These are phyloP conservation scores for Neonectria coccinea DNA, from an alignment of 2,329 filamentous ascomycete genomes.

Conservation along the genomic window DNA sequence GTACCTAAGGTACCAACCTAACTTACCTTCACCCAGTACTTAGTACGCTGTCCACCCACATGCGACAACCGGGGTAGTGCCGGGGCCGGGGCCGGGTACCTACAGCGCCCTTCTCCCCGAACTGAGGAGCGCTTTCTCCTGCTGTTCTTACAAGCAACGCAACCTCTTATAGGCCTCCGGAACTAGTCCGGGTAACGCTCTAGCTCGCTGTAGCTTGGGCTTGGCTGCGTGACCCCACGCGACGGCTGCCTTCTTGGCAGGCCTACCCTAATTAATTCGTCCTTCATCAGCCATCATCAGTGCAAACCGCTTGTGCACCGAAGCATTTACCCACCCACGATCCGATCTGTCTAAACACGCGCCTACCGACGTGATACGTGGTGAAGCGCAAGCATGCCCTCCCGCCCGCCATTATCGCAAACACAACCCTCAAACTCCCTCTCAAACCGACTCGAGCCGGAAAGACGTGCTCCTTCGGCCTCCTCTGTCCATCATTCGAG, in stretches of 20 bases:
- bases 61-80: slow-evolving; percentile 38
- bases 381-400: background rate
- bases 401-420: background rate
- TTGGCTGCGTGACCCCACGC: slow-evolving; percentile 35
- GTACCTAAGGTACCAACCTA: no score
- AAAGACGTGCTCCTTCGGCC: slow-evolving; percentile 14
- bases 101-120: slow-evolving; percentile 29
- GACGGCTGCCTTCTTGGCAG: slow-evolving; percentile 17
- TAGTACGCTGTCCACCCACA: slow-evolving; percentile 33
- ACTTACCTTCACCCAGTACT: background rate
- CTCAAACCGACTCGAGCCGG: slow-evolving; percentile 3
- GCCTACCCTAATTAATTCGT: slow-evolving; percentile 27
- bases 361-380: background rate
- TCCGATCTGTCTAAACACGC: background rate
- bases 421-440: background rate
- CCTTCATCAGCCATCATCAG: slow-evolving; percentile 20
- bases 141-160: background rate
- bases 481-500: slow-evolving; percentile 23
- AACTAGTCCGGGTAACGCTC: slow-evolving; percentile 37
- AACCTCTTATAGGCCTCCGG: background rate
- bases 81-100: slow-evolving; percentile 41
- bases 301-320: background rate
- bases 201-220: slow-evolving; percentile 32
- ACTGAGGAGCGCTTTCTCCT: background rate
- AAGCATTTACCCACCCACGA: background rate